Conservation (phyloP, 2,329 filamentous ascomycete species). For the Westerdykella sp. region DNA sequence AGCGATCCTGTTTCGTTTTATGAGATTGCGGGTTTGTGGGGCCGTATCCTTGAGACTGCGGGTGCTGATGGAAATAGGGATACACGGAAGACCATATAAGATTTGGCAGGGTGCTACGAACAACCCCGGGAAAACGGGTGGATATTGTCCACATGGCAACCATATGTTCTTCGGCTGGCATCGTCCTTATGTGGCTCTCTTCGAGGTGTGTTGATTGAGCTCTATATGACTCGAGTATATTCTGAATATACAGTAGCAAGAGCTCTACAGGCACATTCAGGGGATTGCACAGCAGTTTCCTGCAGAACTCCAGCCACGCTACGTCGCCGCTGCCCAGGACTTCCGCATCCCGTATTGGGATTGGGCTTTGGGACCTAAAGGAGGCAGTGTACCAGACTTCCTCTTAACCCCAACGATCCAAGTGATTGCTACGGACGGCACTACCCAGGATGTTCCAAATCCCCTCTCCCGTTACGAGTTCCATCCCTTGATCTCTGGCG, state of each 20-base stretch:
- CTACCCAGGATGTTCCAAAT: slow-evolving; percentile 15
- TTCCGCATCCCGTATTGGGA: slow-evolving; percentile 35
- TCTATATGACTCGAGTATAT: neutral
- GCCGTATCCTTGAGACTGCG: neutral
- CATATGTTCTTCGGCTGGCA: slow-evolving; percentile 81
- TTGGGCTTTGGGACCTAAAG: slow-evolving; percentile 21
- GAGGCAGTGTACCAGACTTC: slow-evolving; percentile 19
- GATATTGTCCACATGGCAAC: slow-evolving; percentile 74
- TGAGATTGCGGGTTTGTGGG: slow-evolving; percentile 61
- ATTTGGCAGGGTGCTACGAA: slow-evolving; percentile 28
- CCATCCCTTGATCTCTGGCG: slow-evolving; percentile 14
- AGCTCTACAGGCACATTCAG: slow-evolving; percentile 20
- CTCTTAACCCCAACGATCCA: slow-evolving; percentile 14
- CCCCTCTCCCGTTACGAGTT: slow-evolving; percentile 28
- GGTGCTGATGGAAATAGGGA: slow-evolving; percentile 11
- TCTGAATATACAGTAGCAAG: slow-evolving; percentile 17
- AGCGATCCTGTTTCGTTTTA: slow-evolving; percentile 64
- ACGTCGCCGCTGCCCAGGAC: slow-evolving; percentile 18
- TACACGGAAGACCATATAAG: slow-evolving; percentile 35
- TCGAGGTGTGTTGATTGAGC: slow-evolving; percentile 41
- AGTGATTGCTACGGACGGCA: slow-evolving; percentile 15
- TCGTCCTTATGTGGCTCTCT: slow-evolving; percentile 66
- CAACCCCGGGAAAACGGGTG: slow-evolving; percentile 36
- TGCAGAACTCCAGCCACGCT: slow-evolving; percentile 13
- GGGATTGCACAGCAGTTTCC: slow-evolving; percentile 15